Conservation (phyloP, 2,329 filamentous ascomycete genomes). For the Bipolaris gigantea region DNA sequence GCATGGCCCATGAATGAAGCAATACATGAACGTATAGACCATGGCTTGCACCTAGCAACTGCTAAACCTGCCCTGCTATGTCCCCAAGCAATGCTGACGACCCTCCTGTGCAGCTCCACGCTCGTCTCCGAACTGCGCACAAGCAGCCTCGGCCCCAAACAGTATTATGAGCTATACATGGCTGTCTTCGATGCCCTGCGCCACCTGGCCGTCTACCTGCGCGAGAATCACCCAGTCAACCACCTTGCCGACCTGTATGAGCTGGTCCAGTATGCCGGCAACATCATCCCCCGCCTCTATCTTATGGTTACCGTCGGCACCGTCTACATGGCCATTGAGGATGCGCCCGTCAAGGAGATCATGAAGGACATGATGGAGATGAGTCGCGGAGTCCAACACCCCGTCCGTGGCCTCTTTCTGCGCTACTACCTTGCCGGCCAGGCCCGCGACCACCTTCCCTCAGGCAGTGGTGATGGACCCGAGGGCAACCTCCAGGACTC, state of each 20-base stretch:
- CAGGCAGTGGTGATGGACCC: constrained; percentile 80
- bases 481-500: constrained; percentile 96
- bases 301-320: constrained; percentile 99
- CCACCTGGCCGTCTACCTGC: constrained; percentile 93
- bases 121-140: constrained; percentile 98
- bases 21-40: no score
- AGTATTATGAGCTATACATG: constrained; percentile 99
- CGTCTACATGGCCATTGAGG: constrained; percentile 97
- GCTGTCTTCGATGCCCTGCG: constrained; percentile 96
- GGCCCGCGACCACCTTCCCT: constrained; percentile 84
- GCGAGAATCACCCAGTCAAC: constrained; percentile 96
- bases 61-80: background rate
- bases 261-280: constrained; percentile 95
- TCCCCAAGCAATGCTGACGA: constrained; percentile 6
- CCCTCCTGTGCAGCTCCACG: constrained; percentile 69
- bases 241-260: constrained; percentile 98
- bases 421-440: constrained; percentile 96
- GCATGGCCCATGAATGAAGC: background rate
- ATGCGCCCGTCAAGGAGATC: constrained; percentile 98
- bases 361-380: constrained; percentile 99
- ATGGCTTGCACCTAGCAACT: background rate
- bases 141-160: constrained; percentile 95
- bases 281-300: constrained; percentile 94
- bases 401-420: constrained; percentile 90
- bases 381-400: constrained; percentile 96